A percentile compares a stretch with the other conserved stretches of the same genome.
Conservation (phyloP, 768 basidiomycete species). For the Lactarius pseudohatsudake region DNA sequence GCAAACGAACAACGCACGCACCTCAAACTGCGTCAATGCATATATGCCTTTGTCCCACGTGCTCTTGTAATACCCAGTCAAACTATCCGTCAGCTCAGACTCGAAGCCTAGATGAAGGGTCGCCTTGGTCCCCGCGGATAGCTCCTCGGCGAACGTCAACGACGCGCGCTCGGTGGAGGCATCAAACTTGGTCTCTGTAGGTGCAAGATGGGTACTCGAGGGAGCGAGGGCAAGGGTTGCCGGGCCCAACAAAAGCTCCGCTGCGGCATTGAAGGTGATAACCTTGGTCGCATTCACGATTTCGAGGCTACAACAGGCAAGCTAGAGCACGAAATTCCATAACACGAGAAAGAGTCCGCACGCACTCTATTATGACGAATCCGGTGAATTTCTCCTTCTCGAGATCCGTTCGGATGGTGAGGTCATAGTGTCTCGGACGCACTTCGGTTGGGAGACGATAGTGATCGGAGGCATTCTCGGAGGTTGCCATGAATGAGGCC, state of each 20-base stretch:
- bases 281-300: slow-evolving; percentile 58
- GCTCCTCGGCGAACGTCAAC: slow-evolving; percentile 53
- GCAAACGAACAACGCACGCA: slow-evolving; percentile 30
- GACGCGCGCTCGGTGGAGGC: slow-evolving; percentile 63
- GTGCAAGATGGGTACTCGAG: slow-evolving; percentile 47
- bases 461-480: slow-evolving; percentile 24
- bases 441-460: slow-evolving; percentile 69
- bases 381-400: slow-evolving; percentile 72
- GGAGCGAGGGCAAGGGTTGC: slow-evolving; percentile 55
- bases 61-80: slow-evolving; percentile 86
- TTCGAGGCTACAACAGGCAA: slow-evolving; percentile 50
- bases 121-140: slow-evolving; percentile 70
- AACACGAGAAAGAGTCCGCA: slow-evolving; percentile 17
- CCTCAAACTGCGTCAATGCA: slow-evolving; percentile 89
- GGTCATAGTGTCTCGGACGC: slow-evolving; percentile 73
- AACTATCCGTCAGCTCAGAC: slow-evolving; percentile 61
- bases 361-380: slow-evolving; percentile 67
- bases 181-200: slow-evolving; percentile 52
- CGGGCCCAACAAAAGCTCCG: slow-evolving; percentile 55
- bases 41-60: slow-evolving; percentile 66
- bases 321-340: background rate
- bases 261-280: slow-evolving; percentile 61
- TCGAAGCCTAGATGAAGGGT: slow-evolving; percentile 68
- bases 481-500: slow-evolving; percentile 9
- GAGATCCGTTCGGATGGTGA: slow-evolving; percentile 81